A percentile compares a stretch with the other conserved stretches of the same genome.
phyloP scores from a whole-genome alignment of 2,329 filamentous ascomycete species.

The Cladosporium halotolerans region DNA sequence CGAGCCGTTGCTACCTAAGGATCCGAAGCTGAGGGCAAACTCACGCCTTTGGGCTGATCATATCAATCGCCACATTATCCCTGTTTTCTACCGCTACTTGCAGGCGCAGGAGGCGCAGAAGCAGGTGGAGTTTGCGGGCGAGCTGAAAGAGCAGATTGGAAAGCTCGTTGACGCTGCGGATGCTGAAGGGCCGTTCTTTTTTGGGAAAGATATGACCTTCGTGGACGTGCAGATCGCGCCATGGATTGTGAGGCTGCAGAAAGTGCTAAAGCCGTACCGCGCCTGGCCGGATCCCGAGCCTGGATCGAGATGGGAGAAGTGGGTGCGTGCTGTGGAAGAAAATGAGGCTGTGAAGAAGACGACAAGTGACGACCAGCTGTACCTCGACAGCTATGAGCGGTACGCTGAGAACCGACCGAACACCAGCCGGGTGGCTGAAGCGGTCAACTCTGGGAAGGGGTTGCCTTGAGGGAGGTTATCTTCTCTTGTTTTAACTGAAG shows the following conservation, averaged over 20 bases:
- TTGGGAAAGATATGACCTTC: constrained; percentile 51
- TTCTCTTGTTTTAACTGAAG: too few species aligned
- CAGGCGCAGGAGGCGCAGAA: constrained; percentile 56
- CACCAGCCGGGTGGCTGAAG: constrained; percentile 52
- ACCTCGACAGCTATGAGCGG: constrained; percentile 61
- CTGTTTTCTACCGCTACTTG: constrained; percentile 67
- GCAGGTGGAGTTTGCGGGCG: constrained; percentile 53
- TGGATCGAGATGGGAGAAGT: constrained; percentile 59
- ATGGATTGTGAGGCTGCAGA: constrained; percentile 63
- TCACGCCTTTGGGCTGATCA: constrained; percentile 77
- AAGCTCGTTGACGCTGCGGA: constrained; percentile 54
- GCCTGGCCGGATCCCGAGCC: constrained; percentile 60
- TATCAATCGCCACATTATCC: constrained; percentile 70
- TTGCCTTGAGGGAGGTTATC: constrained; percentile 39
- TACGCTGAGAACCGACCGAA: constrained; percentile 57
- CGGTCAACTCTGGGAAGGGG: constrained; percentile 52
- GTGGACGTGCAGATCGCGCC: constrained; percentile 73
- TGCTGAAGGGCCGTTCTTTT: constrained; percentile 62
- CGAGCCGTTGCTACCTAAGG: constrained; percentile 56
- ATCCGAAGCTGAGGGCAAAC: constrained; percentile 63
- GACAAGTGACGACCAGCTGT: constrained; percentile 59
- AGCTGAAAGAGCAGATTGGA: constrained; percentile 60
- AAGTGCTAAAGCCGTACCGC: constrained; percentile 58
- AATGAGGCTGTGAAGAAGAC: constrained; percentile 60
- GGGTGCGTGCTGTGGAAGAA: constrained; percentile 63